phyloP scores from a whole-genome alignment of 495 filamentous ascomycete species.

The Aspergillus nidulans region DNA sequence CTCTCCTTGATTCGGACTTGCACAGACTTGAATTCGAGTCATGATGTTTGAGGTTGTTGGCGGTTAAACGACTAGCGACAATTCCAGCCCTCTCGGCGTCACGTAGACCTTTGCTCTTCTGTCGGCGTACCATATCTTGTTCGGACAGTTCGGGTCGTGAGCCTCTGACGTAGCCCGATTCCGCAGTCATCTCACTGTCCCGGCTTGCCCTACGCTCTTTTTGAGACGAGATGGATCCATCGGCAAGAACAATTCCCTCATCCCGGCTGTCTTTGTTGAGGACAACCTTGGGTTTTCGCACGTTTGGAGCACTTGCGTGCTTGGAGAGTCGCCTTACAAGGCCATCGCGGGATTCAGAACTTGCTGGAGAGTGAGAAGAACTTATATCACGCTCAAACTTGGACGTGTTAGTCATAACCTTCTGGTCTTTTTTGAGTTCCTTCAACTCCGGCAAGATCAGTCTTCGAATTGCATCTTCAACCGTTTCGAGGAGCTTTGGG shows the following conservation, averaged over 20 bases:
- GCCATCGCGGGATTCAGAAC: slow-evolving; percentile 58
- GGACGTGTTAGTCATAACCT: slow-evolving; percentile 54
- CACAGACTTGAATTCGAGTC: slow-evolving; percentile 59
- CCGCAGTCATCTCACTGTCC: slow-evolving; percentile 46
- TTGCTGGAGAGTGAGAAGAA: slow-evolving; percentile 57
- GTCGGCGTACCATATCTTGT: slow-evolving; percentile 49
- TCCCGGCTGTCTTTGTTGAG: slow-evolving; percentile 58
- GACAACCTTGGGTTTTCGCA: slow-evolving; percentile 61
- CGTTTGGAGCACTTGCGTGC: slow-evolving; percentile 64
- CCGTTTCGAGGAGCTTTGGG: slow-evolving; percentile 87
- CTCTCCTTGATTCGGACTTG: slow-evolving; percentile 42
- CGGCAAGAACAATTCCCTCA: slow-evolving; percentile 54
- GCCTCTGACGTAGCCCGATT: slow-evolving; percentile 43
- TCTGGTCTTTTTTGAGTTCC: slow-evolving; percentile 84
- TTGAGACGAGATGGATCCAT: slow-evolving; percentile 39
- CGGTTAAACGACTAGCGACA: slow-evolving; percentile 55
- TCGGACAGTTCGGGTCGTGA: slow-evolving; percentile 46
- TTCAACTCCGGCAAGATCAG: slow-evolving; percentile 90
- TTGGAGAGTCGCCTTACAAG: slow-evolving; percentile 58
- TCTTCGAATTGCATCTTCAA: slow-evolving; percentile 91
- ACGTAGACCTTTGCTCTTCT: slow-evolving; percentile 56
- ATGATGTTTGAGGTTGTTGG: slow-evolving; percentile 60
- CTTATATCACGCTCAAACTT: slow-evolving; percentile 59
- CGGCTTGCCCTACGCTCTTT: slow-evolving; percentile 42
- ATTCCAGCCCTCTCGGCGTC: slow-evolving; percentile 53